A percentile compares a stretch with the other conserved stretches of the same genome.
phyloP scores from a whole-genome alignment of 306 rosid genomes.

The Mucuna pruriens region DNA sequence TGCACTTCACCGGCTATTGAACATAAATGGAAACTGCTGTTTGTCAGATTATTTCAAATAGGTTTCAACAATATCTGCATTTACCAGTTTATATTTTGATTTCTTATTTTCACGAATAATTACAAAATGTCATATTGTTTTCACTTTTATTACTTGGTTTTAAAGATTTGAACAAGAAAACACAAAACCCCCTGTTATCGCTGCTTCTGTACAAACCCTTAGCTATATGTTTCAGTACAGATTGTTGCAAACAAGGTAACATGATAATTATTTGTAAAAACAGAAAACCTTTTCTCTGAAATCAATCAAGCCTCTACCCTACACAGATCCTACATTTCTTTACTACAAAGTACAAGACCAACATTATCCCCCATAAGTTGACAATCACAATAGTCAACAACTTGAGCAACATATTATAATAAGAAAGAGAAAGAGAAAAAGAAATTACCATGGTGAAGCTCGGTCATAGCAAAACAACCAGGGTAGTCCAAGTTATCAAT shows the following conservation, averaged over 20 bases:
- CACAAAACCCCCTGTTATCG: background rate
- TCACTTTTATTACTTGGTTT: background rate
- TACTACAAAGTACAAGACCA: background rate
- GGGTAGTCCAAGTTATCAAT: conserved; percentile 85
- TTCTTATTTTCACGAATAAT: background rate
- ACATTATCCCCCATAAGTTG: background rate
- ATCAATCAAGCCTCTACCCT: background rate
- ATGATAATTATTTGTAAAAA: background rate
- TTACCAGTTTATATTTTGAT: background rate
- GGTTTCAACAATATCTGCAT: background rate
- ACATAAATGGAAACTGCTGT: background rate
- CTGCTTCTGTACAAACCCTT: background rate
- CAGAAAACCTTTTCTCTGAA: background rate
- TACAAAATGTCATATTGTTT: background rate
- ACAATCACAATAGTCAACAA: background rate
- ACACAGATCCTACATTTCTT: background rate
- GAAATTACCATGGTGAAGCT: conserved; percentile 85
- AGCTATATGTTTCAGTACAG: background rate
- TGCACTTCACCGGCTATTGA: background rate
- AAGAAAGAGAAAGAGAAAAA: background rate
- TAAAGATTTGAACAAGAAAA: background rate
- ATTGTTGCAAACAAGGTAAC: background rate
- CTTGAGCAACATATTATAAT: background rate
- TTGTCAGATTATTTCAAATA: background rate
- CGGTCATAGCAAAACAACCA: conserved; percentile 99